Percentiles rank a stretch among this genome's conserved stretches.
Evolutionary conservation across 768 basidiomycete genomes (phyloP).

Genomic region (Phlebiopsis gigantea): DNA sequence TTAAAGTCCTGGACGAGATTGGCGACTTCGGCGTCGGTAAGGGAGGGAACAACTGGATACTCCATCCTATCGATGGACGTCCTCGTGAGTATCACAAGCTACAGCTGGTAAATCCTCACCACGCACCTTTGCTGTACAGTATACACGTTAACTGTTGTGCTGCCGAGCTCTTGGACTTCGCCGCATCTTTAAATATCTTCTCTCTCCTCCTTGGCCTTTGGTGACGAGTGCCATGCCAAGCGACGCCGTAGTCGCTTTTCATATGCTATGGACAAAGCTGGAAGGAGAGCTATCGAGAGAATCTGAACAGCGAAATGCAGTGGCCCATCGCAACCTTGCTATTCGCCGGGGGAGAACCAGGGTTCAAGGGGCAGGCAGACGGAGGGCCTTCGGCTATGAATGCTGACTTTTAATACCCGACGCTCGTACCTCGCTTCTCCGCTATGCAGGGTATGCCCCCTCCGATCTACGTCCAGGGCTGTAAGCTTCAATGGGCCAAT

Average conservation of each 20-base stretch:
- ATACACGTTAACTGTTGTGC: too few relatives aligned
- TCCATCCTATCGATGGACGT: background rate
- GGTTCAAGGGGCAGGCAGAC: background rate
- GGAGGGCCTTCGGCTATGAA: background rate
- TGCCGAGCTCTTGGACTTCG: background rate
- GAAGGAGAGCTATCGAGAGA: background rate
- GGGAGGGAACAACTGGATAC: background rate
- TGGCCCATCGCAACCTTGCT: background rate
- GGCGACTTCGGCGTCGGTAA: background rate
- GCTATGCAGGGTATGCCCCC: background rate
- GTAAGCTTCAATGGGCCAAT: background rate
- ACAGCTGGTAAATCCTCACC: too few relatives aligned
- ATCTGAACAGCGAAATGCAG: background rate
- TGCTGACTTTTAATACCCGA: background rate
- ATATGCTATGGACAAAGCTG: background rate
- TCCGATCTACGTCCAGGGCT: background rate
- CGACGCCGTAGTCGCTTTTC: background rate
- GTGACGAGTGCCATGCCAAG: background rate
- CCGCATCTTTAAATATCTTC: background rate
- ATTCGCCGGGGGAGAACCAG: conserved; percentile 1
- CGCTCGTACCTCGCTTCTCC: background rate
- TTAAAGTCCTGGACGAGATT: conserved; percentile 4
- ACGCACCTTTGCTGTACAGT: background rate
- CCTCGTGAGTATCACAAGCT: too few relatives aligned
- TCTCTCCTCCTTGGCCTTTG: background rate